Conservation (phyloP, 352 stramenopile genomes). For the Phytopythium oedochilum region DNA sequence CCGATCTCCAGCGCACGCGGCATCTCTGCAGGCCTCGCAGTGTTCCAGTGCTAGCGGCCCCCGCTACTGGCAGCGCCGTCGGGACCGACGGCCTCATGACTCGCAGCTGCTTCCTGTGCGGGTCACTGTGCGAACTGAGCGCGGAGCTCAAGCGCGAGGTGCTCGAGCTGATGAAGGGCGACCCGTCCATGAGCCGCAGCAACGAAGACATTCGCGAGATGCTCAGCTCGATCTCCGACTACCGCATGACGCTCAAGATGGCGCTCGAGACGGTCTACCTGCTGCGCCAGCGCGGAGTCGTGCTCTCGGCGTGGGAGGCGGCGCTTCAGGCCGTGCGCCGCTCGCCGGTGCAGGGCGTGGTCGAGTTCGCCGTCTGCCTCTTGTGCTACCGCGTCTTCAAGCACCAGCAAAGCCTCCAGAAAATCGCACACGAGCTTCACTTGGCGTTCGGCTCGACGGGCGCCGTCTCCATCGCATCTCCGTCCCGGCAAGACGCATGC, state of each 20-base stretch:
- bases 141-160: slow-evolving; percentile 35
- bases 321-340: slow-evolving; percentile 37
- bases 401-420: slow-evolving; percentile 45
- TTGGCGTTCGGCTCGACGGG: slow-evolving; percentile 1
- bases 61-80: slow-evolving; percentile 3
- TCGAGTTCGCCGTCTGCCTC: slow-evolving; percentile 62
- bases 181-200: slow-evolving; percentile 8
- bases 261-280: slow-evolving; percentile 59
- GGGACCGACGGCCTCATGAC: slow-evolving; percentile 11
- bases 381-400: slow-evolving; percentile 80
- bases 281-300: slow-evolving; percentile 54
- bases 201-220: slow-evolving; percentile 19
- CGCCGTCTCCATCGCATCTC: not conserved
- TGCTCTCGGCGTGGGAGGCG: slow-evolving; percentile 53
- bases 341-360: slow-evolving; percentile 21
- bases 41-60: slow-evolving; percentile 7
- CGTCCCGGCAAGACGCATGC: not conserved
- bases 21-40: slow-evolving; percentile 24
- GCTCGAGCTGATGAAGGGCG: slow-evolving; percentile 17
- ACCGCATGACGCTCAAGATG: slow-evolving; percentile 82
- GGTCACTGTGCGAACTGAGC: slow-evolving; percentile 44
- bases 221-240: slow-evolving; percentile 34
- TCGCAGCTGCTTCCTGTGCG: slow-evolving; percentile 50
- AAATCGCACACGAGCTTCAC: slow-evolving; percentile 42
- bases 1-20: slow-evolving; percentile 29